These are phyloP conservation scores for Piper longum DNA, from an alignment of 164 flowering plant genomes.

Conservation along the genomic window DNA sequence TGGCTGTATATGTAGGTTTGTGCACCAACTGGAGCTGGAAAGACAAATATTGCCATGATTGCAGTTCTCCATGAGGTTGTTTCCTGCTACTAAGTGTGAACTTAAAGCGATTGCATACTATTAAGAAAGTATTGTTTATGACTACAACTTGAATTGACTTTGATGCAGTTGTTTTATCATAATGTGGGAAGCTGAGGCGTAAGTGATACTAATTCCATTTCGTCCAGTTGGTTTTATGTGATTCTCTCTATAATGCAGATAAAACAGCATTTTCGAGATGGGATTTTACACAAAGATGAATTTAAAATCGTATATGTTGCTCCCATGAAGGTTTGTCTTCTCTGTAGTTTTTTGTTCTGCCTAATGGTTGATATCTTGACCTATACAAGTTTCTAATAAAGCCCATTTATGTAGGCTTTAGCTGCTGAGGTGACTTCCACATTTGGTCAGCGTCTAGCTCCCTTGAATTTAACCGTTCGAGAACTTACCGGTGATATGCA, in stretches of 20 bases:
- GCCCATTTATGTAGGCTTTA: slow-evolving; percentile 44
- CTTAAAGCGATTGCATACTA: neutral
- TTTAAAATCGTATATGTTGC: slow-evolving; percentile 99
- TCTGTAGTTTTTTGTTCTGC: neutral
- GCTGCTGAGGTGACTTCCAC: slow-evolving; percentile 95
- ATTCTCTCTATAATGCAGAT: slow-evolving; percentile 39
- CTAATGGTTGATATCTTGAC: slow-evolving; percentile 3
- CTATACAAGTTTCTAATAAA: neutral
- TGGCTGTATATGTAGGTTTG: slow-evolving; percentile 56
- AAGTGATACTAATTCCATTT: neutral
- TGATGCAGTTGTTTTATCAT: no score
- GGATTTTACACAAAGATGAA: slow-evolving; percentile 78
- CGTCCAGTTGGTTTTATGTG: neutral
- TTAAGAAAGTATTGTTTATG: neutral
- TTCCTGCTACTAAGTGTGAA: neutral
- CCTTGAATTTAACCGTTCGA: slow-evolving; percentile 73
- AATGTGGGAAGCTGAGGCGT: neutral
- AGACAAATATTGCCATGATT: slow-evolving; percentile 97
- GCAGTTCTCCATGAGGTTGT: slow-evolving; percentile 82
- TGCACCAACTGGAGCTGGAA: slow-evolving; percentile 99
- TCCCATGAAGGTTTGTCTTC: slow-evolving; percentile 79
- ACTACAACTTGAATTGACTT: no score
- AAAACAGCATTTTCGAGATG: slow-evolving; percentile 85
- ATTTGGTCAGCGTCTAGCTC: slow-evolving; percentile 81
- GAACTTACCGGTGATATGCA: slow-evolving; percentile 99